A percentile compares a stretch with the other conserved stretches of the same genome.
phyloP scores from a whole-genome alignment of 768 basidiomycete species.

The Sarcomyxa edulis region DNA sequence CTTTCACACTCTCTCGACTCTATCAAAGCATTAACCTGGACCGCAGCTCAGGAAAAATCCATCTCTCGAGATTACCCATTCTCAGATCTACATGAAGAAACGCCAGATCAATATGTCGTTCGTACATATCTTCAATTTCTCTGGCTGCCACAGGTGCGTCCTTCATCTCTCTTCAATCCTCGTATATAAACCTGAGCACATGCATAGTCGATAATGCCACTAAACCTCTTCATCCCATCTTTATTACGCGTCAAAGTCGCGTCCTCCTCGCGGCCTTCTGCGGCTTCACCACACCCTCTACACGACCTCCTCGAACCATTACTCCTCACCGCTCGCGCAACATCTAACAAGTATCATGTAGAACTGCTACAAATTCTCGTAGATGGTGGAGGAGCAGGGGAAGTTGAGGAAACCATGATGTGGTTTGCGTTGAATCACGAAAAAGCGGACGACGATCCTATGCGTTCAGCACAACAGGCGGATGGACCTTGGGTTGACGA shows the following conservation, averaged over 20 bases:
- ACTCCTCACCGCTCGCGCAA: conserved; percentile 51
- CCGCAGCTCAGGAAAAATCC: conserved; percentile 51
- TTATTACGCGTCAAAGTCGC: conserved; percentile 43
- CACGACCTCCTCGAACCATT: conserved; percentile 57
- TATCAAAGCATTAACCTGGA: conserved; percentile 34
- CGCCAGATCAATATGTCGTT: conserved; percentile 50
- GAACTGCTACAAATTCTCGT: conserved; percentile 58
- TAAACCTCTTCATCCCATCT: conserved; percentile 50
- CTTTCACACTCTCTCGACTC: background rate
- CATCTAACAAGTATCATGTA: conserved; percentile 55
- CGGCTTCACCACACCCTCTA: conserved; percentile 40
- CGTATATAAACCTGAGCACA: conserved; percentile 4
- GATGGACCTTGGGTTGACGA: conserved; percentile 44
- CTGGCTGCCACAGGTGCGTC: conserved; percentile 68
- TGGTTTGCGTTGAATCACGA: conserved; percentile 70
- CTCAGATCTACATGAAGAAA: conserved; percentile 32
- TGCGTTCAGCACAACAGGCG: conserved; percentile 13
- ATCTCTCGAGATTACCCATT: conserved; percentile 56
- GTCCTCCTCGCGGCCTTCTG: conserved; percentile 17
- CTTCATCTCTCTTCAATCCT: conserved; percentile 4
- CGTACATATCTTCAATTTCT: conserved; percentile 73
- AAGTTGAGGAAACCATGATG: conserved; percentile 70
- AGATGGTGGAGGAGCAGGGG: conserved; percentile 55
- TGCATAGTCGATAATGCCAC: conserved; percentile 65
- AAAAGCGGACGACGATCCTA: conserved; percentile 32